Evolutionary conservation across 2,329 filamentous ascomycete genomes (phyloP), one percentile per base, ranked within the genome.

Genomic region (Graphiopsis chlorocephala): DNA sequence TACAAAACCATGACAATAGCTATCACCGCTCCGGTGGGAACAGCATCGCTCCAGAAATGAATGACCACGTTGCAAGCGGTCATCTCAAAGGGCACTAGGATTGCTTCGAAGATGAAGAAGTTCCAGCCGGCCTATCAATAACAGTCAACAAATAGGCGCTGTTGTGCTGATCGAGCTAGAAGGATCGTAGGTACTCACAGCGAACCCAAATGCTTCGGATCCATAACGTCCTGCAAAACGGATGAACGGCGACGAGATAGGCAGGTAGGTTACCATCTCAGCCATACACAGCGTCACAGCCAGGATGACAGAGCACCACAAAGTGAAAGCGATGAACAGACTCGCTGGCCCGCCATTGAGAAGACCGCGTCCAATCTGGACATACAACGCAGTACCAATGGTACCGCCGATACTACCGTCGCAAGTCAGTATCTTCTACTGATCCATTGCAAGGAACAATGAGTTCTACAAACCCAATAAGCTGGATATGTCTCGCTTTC

Each of bases 171-270:
- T 17, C 8, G 6, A n/a, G 48, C 12, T n/a, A 11, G 48, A 17
- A 15, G 15, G 1, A 17, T 26, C 7, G 1, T n/a, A 20, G 17
- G 10, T 14, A 56, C 52, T 33, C 11, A 56, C 55, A 25, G 71
- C 71, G 20, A 70, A 88, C 77, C 67, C 82, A 65, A 92, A 90
- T 2, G 89, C 88, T 68, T 91, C 88, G 69, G 92, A 90, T 31
- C 92, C 89, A 69, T 87, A 92, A 55, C 88, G 85, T 15, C 89
- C 89, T 4, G 90, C 90, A 71, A 93, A 91, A 28, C 88, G 87
- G 72, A 93, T 90, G 75, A 93, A 93, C 0, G 90, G 89, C 47
- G 89, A 91, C 0, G 89, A 91, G 62, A 93, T 90, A 8, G 90
- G 90, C 2, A 91, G 79, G 68, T 90, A 91, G 0, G 88, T 90